Evolutionary conservation across 257 asterid genomes (phyloP).

Genomic region (Solanum pinnatisectum): DNA sequence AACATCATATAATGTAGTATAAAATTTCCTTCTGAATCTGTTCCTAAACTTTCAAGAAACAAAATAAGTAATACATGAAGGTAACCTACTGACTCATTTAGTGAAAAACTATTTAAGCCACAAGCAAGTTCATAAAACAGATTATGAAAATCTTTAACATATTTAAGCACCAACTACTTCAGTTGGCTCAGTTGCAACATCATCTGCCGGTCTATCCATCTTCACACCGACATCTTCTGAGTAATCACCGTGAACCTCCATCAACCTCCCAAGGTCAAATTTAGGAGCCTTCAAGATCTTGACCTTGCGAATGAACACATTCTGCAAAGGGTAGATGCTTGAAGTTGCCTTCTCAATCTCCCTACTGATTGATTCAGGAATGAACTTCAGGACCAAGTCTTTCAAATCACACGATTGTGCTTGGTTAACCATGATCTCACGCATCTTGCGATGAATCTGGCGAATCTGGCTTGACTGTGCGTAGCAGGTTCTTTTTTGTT

Average conservation of each 20-base stretch:
- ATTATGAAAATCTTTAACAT: neutral
- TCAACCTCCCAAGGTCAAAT: constrained; percentile 68
- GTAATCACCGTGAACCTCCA: constrained; percentile 84
- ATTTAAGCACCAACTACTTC: constrained; percentile 62
- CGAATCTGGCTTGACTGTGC: constrained; percentile 83
- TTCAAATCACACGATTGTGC: constrained; percentile 67
- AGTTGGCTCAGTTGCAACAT: constrained; percentile 39
- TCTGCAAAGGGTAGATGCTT: constrained; percentile 73
- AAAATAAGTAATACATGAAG: neutral
- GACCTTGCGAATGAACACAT: constrained; percentile 67
- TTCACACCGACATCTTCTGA: constrained; percentile 55
- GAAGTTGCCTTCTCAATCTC: constrained; percentile 82
- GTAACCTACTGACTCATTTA: neutral
- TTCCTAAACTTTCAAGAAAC: neutral
- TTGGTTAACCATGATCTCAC: constrained; percentile 72
- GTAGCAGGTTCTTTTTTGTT: constrained; percentile 82
- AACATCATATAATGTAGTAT: neutral
- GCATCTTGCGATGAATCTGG: constrained; percentile 84
- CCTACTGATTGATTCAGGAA: constrained; percentile 75
- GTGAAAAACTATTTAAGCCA: neutral
- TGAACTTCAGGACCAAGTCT: constrained; percentile 71
- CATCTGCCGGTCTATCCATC: constrained; percentile 66
- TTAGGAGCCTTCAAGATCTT: constrained; percentile 85
- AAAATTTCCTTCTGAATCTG: neutral
- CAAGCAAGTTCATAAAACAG: neutral